Evolutionary conservation across 2,329 filamentous ascomycete genomes (phyloP), one percentile per base, ranked within the genome.

Genomic region (Rhytidhysteron rufulum): DNA sequence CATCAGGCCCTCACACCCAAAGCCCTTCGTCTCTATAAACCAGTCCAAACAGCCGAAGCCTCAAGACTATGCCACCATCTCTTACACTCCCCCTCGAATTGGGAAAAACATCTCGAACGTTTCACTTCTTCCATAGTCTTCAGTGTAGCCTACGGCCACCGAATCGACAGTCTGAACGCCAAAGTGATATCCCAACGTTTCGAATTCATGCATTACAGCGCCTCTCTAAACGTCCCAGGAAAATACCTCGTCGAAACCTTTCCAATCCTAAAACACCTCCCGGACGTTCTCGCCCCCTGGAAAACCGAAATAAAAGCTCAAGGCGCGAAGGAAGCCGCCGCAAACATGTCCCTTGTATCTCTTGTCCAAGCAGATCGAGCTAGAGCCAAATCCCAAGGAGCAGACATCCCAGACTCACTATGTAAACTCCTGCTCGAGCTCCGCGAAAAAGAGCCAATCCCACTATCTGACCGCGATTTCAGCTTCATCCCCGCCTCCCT

Each of bases 51-150:
- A 21, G 67, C 74, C 5, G 72, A 77, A 45, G 69, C 72, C 16
- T 65, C 61, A 6, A 62, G 72, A n/a, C 46, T 77, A 4, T 65
- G 68, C 37, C 58, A 49, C 41, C 64, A 71, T 5, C 54, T 77
- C 5, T 53, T 77, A 10, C 41, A 55, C 3, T 58, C 57, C 4
- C 63, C 69, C 0, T 40, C 47, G 2, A 63, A 64, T 18, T 76
- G 72, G 60, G 71, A 73, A 44, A 65, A 68, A 35, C 59, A 68
- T 15, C 62, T 75, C 18, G 69, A 75, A 48, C 62, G 70, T 0
- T 77, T 73, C 46, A 72, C 72, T 0, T 66, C 68, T 2, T 72
- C 68, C 44, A 63, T 77, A 22, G 72, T 75, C 5, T 73, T 76
- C 44, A 72, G 67, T 4, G 69, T 76, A 4, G 65, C 72, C 4